These are phyloP conservation scores for Abrus pulchellus DNA, from an alignment of 306 rosid species.

Conservation along the genomic window DNA sequence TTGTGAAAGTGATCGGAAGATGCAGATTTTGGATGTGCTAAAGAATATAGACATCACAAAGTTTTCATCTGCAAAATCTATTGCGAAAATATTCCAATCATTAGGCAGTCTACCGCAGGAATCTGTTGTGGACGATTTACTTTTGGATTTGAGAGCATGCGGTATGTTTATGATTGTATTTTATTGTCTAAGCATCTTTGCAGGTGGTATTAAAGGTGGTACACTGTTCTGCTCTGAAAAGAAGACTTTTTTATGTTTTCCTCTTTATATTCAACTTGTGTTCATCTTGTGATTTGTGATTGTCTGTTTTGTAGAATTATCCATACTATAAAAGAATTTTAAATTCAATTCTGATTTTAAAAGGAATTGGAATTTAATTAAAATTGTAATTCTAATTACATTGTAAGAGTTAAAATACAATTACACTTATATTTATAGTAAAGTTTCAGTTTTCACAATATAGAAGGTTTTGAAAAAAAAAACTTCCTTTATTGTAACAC, in stretches of 20 bases:
- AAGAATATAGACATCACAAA: slow-evolving; percentile 67
- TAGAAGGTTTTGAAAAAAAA: background rate
- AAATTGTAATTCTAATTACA: slow-evolving; percentile 12
- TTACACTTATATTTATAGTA: background rate
- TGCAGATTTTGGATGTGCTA: slow-evolving; percentile 68
- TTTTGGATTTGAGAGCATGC: slow-evolving; percentile 59
- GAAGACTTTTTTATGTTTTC: background rate
- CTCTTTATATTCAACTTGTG: slow-evolving; percentile 19
- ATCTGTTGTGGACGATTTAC: slow-evolving; percentile 65
- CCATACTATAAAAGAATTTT: background rate
- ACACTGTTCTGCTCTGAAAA: slow-evolving; percentile 27
- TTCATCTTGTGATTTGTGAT: slow-evolving; percentile 11
- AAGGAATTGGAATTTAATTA: background rate
- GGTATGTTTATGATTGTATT: slow-evolving; percentile 61
- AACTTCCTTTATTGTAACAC: background rate
- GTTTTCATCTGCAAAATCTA: slow-evolving; percentile 55
- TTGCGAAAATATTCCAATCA: slow-evolving; percentile 62
- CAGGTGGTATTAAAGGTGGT: slow-evolving; percentile 37
- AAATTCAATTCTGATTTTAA: slow-evolving; percentile 4
- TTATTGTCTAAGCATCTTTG: slow-evolving; percentile 42
- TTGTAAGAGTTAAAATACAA: slow-evolving; percentile 15
- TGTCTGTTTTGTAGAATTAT: slow-evolving; percentile 35
- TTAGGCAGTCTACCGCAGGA: slow-evolving; percentile 74
- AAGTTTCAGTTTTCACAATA: slow-evolving; percentile 14
- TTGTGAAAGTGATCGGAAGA: slow-evolving; percentile 71